Conservation (phyloP, 2,329 filamentous ascomycete species). For the Alternaria arbusti region DNA sequence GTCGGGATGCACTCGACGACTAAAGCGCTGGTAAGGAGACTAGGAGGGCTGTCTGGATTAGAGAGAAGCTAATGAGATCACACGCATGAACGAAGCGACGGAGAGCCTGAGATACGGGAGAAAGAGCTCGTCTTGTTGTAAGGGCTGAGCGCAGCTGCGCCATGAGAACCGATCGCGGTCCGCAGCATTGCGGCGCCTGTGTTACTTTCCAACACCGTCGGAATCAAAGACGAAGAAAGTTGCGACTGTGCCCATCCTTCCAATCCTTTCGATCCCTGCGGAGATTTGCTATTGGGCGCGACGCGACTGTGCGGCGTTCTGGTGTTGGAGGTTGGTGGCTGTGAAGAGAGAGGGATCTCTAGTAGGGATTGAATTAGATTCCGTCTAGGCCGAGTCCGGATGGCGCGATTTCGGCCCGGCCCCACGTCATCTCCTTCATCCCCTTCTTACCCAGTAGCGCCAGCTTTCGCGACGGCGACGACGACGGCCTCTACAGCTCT, state of each 20-base stretch:
- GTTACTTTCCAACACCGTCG: background rate
- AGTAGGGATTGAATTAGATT: slow-evolving; percentile 14
- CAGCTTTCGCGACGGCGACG: background rate
- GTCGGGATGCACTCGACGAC: background rate
- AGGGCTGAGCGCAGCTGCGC: slow-evolving; percentile 10
- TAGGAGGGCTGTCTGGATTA: background rate
- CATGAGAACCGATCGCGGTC: slow-evolving; percentile 5
- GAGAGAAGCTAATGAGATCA: background rate
- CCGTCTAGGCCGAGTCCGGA: slow-evolving; percentile 11
- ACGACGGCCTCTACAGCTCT: background rate
- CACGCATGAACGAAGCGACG: background rate
- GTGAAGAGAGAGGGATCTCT: slow-evolving; percentile 1
- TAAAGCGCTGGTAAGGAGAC: background rate
- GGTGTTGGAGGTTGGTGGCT: slow-evolving; percentile 13
- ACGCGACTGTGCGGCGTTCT: background rate
- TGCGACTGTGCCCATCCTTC: background rate
- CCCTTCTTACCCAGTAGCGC: background rate
- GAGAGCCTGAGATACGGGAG: background rate
- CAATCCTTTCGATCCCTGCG: background rate
- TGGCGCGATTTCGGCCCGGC: slow-evolving; percentile 7
- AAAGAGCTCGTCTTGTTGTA: slow-evolving; percentile 1
- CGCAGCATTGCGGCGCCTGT: slow-evolving; percentile 10
- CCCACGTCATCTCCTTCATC: background rate
- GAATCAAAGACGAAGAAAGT: background rate
- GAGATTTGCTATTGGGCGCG: background rate